These are phyloP conservation scores for Cydonia oblonga DNA, from an alignment of 331 rosid species.

Conservation along the genomic window DNA sequence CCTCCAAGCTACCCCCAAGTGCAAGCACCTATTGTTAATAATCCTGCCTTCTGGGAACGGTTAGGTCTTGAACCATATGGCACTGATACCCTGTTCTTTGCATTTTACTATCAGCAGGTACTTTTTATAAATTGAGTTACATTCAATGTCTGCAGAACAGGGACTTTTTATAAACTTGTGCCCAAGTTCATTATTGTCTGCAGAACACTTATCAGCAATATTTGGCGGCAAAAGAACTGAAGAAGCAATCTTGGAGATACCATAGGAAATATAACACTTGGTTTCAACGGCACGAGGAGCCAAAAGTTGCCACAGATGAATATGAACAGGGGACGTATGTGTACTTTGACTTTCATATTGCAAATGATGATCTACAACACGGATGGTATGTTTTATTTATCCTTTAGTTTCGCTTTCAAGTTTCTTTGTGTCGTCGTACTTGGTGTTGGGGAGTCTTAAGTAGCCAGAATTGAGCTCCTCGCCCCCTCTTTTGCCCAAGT, in stretches of 20 bases:
- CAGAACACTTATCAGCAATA: constrained; percentile 94
- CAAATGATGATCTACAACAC: constrained; percentile 75
- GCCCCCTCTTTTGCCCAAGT: background rate
- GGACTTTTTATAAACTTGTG: constrained; percentile 12
- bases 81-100: constrained; percentile 82
- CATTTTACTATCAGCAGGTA: constrained; percentile 98
- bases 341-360: constrained; percentile 87
- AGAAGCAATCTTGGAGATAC: constrained; percentile 98
- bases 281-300: constrained; percentile 97
- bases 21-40: constrained; percentile 78
- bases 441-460: background rate
- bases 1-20: constrained; percentile 89
- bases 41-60: constrained; percentile 97
- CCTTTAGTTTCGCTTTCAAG: background rate
- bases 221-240: constrained; percentile 95
- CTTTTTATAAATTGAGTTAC: background rate
- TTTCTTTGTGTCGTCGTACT: constrained; percentile 8
- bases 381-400: constrained; percentile 61
- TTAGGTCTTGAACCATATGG: constrained; percentile 52
- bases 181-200: constrained; percentile 6
- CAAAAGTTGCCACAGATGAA: constrained; percentile 96
- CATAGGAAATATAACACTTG: constrained; percentile 90
- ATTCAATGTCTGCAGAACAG: background rate
- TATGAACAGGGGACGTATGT: constrained; percentile 92
- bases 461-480: background rate